Evolutionary conservation across 345 rosid genomes (phyloP), one percentile per base, ranked within the genome.

Genomic region (Rhodamnia rubescens): DNA sequence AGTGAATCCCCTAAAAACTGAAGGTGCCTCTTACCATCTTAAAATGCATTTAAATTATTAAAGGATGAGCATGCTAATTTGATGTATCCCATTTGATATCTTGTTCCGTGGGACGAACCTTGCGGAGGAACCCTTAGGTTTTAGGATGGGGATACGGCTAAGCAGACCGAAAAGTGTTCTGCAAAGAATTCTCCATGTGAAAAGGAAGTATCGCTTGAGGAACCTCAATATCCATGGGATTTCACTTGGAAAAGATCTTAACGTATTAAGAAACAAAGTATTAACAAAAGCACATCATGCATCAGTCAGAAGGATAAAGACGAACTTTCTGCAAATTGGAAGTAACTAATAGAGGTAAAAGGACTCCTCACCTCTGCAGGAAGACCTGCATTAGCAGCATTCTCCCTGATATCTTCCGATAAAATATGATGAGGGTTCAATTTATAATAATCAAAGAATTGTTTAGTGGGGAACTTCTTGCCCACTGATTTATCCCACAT

Each of bases 401-500:
- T 87, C 86, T 94, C 91, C 88, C 89, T 92, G 53, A 96, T 89
- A 57, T 94, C 95, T 89, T 93, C 87, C 5, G 95, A 91, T 84
- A 96, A 90, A 53, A 85, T 81, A 14, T 16, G 7, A 75, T 86
- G 49, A 24, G 87, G 96, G 86, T 96, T 84, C 90, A 96, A 86
- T 40, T 94, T 91, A 89, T 93, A 96, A 89, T 86, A 93, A 82
- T 91, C 84, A 40, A 90, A 94, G 82, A 96, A 96, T 53, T 86
- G 69, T 58, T 58, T 47, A 7, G 88, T 59, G 1, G 95, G 95
- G 82, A 96, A 96, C 55, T 87, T 88, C 85, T 83, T 89, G 51
- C 89, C 87, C 50, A 91, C 95, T 84, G 92, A 74, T 81, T 89
- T 90, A 86, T 96, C 99, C 96, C 97, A 96, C 88, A 96, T 85